A percentile compares a stretch with the other conserved stretches of the same genome.
Evolutionary conservation across 192 early-diverging fungal species (phyloP).

Genomic region (Spizellomyces punctatus): DNA sequence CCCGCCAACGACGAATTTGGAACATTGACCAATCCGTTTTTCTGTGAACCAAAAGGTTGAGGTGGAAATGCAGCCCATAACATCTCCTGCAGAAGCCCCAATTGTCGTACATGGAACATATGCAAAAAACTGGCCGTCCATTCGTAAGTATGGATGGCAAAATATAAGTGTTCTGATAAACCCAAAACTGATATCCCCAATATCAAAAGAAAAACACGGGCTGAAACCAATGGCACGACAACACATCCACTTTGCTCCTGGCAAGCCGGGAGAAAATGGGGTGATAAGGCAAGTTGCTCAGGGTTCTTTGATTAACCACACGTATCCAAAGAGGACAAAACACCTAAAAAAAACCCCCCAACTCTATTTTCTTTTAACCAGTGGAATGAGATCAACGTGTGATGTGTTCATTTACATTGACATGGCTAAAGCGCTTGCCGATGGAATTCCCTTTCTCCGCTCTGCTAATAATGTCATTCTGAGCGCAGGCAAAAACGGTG

Average conservation of each 20-base stretch:
- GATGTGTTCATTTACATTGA: slow-evolving; percentile 85
- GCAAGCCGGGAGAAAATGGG: slow-evolving; percentile 61
- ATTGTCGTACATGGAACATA: slow-evolving; percentile 74
- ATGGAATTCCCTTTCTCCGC: slow-evolving; percentile 75
- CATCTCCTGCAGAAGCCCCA: slow-evolving; percentile 46
- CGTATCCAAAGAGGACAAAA: slow-evolving; percentile 24
- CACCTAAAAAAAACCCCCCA: not conserved
- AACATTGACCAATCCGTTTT: not conserved
- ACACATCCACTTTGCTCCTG: slow-evolving; percentile 89
- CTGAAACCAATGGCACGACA: slow-evolving; percentile 79
- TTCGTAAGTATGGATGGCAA: slow-evolving; percentile 42
- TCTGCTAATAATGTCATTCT: slow-evolving; percentile 83
- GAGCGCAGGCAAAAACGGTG: slow-evolving; percentile 65
- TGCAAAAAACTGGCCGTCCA: slow-evolving; percentile 51
- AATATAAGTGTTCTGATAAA: not conserved
- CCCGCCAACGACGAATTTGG: not conserved
- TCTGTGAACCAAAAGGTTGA: slow-evolving; percentile 27
- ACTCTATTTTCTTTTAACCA: slow-evolving; percentile 15
- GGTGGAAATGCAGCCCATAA: slow-evolving; percentile 52
- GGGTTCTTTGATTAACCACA: too few relatives aligned
- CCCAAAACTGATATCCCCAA: not conserved
- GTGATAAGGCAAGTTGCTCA: slow-evolving; percentile 60
- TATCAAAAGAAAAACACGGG: slow-evolving; percentile 48
- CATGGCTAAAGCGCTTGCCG: slow-evolving; percentile 64
- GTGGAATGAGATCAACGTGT: slow-evolving; percentile 70